Conservation (phyloP, 345 rosid genomes). For the Salix exigua region DNA sequence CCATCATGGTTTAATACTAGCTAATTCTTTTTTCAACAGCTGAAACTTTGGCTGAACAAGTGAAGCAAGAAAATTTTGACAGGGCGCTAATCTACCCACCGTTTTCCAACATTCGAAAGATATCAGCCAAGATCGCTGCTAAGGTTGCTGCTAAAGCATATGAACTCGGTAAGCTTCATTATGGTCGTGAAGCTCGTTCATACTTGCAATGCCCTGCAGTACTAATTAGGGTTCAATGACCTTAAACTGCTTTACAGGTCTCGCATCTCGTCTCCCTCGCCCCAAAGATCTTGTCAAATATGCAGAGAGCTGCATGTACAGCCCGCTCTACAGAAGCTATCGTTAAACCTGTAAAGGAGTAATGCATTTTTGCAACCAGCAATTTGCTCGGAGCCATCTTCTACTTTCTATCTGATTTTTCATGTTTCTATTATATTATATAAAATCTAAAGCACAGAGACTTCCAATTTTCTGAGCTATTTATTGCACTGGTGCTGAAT, state of each 20-base stretch:
- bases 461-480: background rate
- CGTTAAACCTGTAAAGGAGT: conserved; percentile 38
- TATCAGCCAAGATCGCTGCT: conserved; percentile 87
- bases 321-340: conserved; percentile 73
- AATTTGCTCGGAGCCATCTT: background rate
- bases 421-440: background rate
- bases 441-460: background rate
- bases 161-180: conserved; percentile 67
- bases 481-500: background rate
- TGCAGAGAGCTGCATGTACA: conserved; percentile 98
- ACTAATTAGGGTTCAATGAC: background rate
- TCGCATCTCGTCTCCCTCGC: conserved; percentile 86
- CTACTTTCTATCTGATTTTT: background rate
- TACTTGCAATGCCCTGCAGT: background rate
- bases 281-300: conserved; percentile 69
- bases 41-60: conserved; percentile 89
- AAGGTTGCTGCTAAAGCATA: conserved; percentile 86
- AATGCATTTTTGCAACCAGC: background rate
- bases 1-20: background rate
- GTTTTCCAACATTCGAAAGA: conserved; percentile 76
- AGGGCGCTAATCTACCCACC: conserved; percentile 93
- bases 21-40: conserved; percentile 43
- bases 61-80: conserved; percentile 51
- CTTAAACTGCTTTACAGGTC: conserved; percentile 38
- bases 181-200: background rate